Evolutionary conservation across 2,329 filamentous ascomycete genomes (phyloP), one percentile per base, ranked within the genome.

Genomic region (Chrysoporthe puriensis): DNA sequence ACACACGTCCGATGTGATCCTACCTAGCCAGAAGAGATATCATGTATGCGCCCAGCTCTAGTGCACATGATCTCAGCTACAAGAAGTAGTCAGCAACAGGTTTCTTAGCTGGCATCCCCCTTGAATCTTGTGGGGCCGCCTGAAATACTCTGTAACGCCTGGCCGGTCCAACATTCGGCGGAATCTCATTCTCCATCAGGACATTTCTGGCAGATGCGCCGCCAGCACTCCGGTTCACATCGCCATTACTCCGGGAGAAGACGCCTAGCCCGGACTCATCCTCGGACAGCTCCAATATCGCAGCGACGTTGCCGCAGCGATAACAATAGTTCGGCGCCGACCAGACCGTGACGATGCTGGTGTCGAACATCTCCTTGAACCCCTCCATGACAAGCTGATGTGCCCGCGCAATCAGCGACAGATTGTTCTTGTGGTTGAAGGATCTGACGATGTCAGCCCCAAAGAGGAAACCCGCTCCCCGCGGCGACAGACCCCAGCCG

Each of bases 381-480:
- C 96, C 96, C 78, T 99, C 96, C 96, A 98, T 99, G 71, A 99
- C 96, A 32, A 99, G 88, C 79, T 99, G 96, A 77, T 99, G 96
- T 0, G 96, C 96, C 66, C 96, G 89, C 21, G 95, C 96, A 72
- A 99, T 96, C 63, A 99, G 85, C 32, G 91, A 93, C 40, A 99
- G 86, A 76, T 97, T 93, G 78, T 99, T 99, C 67, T 90, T 88
- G 79, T 97, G 91, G 80, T 98, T 99, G 83, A 99, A 99, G 71
- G 90, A 89, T 75, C 96, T 96, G 75, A 98, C 95, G 67, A 98
- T 98, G 76, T 97, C 94, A 3, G 92, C 90, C 63, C 96, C 96
- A 73, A 99, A 99, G 14, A 98, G 84, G 82, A 97, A 99, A 0
- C 96, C 96, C 0, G 96, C 96, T 11, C 96, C 96, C 48, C 95